Conservation (phyloP, 495 filamentous ascomycete genomes). For the Penicillium soppii region DNA sequence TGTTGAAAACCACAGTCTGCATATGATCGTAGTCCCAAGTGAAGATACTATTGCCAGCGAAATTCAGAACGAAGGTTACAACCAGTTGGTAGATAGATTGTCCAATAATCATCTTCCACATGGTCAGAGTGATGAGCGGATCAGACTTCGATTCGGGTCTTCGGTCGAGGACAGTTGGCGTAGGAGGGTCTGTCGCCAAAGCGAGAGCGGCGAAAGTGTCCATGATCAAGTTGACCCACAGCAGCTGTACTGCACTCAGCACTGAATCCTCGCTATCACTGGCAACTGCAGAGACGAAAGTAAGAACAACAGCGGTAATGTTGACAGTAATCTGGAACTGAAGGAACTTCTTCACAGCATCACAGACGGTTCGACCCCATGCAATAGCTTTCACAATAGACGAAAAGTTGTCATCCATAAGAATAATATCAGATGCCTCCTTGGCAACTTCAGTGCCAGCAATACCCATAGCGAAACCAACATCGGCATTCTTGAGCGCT, state of each 20-base stretch:
- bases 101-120: conserved; percentile 95
- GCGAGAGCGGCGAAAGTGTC: conserved; percentile 94
- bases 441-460: conserved; percentile 90
- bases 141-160: conserved; percentile 75
- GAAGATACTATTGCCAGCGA: conserved; percentile 65
- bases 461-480: conserved; percentile 92
- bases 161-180: conserved; percentile 66
- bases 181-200: conserved; percentile 82
- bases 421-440: conserved; percentile 88
- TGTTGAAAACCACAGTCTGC: conserved; percentile 81
- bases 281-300: conserved; percentile 77
- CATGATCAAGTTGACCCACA: conserved; percentile 95
- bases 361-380: conserved; percentile 87
- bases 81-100: conserved; percentile 80
- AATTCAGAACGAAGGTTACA: conserved; percentile 77
- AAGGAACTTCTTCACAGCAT: conserved; percentile 87
- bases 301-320: conserved; percentile 82
- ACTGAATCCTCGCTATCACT: conserved; percentile 65
- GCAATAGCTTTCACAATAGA: conserved; percentile 86
- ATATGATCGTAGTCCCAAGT: conserved; percentile 49
- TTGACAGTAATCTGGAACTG: conserved; percentile 94
- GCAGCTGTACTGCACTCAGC: conserved; percentile 79
- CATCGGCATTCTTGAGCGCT: conserved; percentile 81
- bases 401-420: conserved; percentile 92
- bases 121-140: conserved; percentile 72